Evolutionary conservation across 371 early-diverging fungal genomes (phyloP).

Genomic region (Thermomucor indicae-seudaticae): DNA sequence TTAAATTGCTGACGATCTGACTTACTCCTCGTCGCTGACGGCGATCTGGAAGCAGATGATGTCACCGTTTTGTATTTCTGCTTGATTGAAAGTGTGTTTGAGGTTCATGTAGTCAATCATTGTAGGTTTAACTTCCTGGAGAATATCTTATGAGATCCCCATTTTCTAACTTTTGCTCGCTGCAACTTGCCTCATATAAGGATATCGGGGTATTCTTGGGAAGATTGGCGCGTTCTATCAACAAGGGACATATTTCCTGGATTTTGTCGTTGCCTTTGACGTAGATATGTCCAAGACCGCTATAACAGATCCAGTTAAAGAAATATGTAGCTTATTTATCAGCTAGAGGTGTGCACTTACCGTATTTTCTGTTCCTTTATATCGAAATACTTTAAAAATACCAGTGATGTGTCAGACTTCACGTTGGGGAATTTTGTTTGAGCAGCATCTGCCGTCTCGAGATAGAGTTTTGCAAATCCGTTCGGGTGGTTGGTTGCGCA

Average conservation of each 20-base stretch:
- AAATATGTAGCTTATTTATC: background rate
- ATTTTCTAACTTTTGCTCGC: background rate
- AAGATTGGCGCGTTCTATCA: constrained; percentile 53
- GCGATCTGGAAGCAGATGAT: constrained; percentile 79
- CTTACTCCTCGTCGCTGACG: constrained; percentile 55
- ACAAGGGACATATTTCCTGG: constrained; percentile 56
- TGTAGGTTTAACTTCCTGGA: constrained; percentile 80
- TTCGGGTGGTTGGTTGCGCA: constrained; percentile 10
- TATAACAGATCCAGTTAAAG: constrained; percentile 12
- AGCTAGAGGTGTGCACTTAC: constrained; percentile 31
- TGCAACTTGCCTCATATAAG: constrained; percentile 63
- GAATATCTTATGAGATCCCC: background rate
- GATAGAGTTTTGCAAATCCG: constrained; percentile 32
- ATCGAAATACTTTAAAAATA: constrained; percentile 88
- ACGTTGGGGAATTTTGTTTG: constrained; percentile 26
- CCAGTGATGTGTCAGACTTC: constrained; percentile 40
- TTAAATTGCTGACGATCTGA: background rate
- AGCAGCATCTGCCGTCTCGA: constrained; percentile 27
- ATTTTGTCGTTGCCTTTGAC: constrained; percentile 56
- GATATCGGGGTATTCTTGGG: constrained; percentile 53
- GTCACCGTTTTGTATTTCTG: constrained; percentile 83
- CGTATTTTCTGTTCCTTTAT: constrained; percentile 55
- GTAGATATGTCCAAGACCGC: constrained; percentile 65
- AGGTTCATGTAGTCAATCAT: constrained; percentile 73
- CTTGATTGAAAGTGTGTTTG: constrained; percentile 54